Evolutionary conservation across 2,329 filamentous ascomycete genomes (phyloP).

Genomic region (Xylariaceae sp.): DNA sequence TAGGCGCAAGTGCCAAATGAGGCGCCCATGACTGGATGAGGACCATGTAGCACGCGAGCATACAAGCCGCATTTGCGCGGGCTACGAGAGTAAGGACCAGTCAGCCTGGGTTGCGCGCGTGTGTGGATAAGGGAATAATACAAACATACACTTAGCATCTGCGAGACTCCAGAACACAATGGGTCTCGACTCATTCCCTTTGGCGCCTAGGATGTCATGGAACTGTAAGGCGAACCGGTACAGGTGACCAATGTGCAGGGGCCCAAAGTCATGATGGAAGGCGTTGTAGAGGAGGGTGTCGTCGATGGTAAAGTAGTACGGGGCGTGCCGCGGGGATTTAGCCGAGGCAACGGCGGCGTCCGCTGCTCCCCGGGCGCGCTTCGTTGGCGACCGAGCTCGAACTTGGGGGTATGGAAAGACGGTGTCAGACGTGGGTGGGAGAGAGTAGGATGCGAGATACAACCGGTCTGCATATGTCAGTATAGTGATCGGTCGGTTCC

Average conservation of each 20-base stretch:
- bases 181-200: constrained; percentile 80
- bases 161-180: constrained; percentile 96
- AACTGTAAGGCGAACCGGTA: constrained; percentile 95
- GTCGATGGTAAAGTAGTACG: constrained; percentile 94
- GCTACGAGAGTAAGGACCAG: constrained; percentile 44
- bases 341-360: constrained; percentile 44
- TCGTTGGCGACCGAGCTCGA: constrained; percentile 61
- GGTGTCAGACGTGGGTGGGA: constrained; percentile 73
- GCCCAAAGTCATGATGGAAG: constrained; percentile 97
- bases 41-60: constrained; percentile 98
- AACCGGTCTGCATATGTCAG: constrained; percentile 68
- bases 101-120: constrained; percentile 4
- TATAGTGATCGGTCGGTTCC: constrained; percentile 24
- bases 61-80: constrained; percentile 87
- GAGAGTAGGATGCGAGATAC: constrained; percentile 88
- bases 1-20: constrained; percentile 88
- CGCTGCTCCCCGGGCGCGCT: constrained; percentile 63
- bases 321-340: constrained; percentile 51
- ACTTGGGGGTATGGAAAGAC: constrained; percentile 72
- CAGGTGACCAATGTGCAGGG: constrained; percentile 92
- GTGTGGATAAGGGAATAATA: neutral
- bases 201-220: constrained; percentile 88
- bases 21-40: constrained; percentile 97
- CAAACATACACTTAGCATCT: constrained; percentile 74
- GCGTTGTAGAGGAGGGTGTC: constrained; percentile 92